Conservation (phyloP, 2,329 filamentous ascomycete species). For the Tolypocladium cylindrosporum region DNA sequence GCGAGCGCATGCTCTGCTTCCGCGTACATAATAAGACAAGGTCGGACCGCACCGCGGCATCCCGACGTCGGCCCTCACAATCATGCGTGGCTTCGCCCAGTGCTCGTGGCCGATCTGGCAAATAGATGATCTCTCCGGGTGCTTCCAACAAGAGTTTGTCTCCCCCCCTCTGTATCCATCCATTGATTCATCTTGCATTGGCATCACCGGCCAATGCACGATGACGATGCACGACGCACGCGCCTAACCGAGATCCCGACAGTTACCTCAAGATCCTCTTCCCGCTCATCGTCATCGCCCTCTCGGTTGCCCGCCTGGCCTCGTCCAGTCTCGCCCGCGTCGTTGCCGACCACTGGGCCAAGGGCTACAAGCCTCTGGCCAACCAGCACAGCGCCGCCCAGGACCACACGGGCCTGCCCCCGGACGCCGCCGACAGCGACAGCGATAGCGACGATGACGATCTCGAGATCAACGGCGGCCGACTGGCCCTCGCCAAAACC, state of each 20-base stretch:
- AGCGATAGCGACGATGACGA: conserved; percentile 52
- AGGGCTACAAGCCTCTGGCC: conserved; percentile 48
- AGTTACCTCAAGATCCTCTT: conserved; percentile 56
- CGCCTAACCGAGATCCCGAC: not conserved
- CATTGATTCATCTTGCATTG: not conserved
- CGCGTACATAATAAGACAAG: not conserved
- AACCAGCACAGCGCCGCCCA: conserved; percentile 26
- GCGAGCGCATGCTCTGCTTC: not conserved
- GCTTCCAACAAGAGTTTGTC: conserved; percentile 59
- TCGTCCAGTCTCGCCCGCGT: conserved; percentile 46
- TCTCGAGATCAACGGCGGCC: conserved; percentile 47
- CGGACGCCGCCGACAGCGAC: conserved; percentile 36
- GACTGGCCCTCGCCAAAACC: conserved; percentile 48
- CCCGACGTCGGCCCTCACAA: conserved; percentile 10
- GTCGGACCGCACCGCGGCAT: not conserved
- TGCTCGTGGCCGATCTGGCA: conserved; percentile 51
- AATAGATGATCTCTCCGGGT: conserved; percentile 52
- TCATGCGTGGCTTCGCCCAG: conserved; percentile 39
- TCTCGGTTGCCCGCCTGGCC: conserved; percentile 60
- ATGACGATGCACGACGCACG: not conserved
- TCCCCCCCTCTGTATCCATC: not conserved
- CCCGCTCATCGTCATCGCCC: conserved; percentile 58
- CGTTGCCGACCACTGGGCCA: conserved; percentile 35
- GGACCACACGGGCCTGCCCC: conserved; percentile 43
- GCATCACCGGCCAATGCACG: conserved; percentile 1